These are phyloP conservation scores for Cairneyella variabilis DNA, from an alignment of 495 filamentous ascomycete genomes.

Conservation along the genomic window DNA sequence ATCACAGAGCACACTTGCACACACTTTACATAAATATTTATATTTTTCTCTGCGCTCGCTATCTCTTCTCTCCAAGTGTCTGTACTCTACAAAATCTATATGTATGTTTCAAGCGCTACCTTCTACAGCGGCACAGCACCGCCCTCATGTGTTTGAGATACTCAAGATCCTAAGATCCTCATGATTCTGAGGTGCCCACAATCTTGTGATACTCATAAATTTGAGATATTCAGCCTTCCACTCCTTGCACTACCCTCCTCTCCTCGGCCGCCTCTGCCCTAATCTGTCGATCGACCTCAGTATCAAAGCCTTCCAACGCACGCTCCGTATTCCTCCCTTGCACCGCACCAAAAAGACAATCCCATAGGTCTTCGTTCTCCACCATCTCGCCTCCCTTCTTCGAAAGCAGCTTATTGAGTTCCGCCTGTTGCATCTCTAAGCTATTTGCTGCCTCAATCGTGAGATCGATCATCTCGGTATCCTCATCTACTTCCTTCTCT, in stretches of 20 bases:
- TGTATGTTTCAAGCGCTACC: no score
- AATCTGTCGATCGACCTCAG: constrained; percentile 16
- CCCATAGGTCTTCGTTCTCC: constrained; percentile 77
- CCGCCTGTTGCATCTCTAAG: constrained; percentile 69
- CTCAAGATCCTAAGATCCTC: no score
- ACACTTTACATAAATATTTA: no score
- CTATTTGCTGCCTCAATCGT: constrained; percentile 68
- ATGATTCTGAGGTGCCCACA: no score
- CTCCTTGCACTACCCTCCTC: neutral
- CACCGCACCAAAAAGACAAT: constrained; percentile 69
- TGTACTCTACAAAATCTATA: no score
- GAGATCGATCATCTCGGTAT: constrained; percentile 24
- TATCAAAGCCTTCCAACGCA: constrained; percentile 2
- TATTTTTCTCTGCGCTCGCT: no score
- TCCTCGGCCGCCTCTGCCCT: constrained; percentile 23
- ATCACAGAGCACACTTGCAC: no score
- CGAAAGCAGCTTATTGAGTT: constrained; percentile 62
- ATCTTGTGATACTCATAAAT: no score
- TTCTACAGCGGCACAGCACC: no score
- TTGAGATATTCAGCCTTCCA: no score
- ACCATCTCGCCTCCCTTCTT: constrained; percentile 80
- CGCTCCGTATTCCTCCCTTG: neutral
- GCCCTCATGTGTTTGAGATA: no score
- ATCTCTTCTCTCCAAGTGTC: no score
- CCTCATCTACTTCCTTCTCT: constrained; percentile 21